Percentiles rank a stretch among this genome's conserved stretches.
Conservation (phyloP, 257 asterid genomes). For the Scutellaria baicalensis region DNA sequence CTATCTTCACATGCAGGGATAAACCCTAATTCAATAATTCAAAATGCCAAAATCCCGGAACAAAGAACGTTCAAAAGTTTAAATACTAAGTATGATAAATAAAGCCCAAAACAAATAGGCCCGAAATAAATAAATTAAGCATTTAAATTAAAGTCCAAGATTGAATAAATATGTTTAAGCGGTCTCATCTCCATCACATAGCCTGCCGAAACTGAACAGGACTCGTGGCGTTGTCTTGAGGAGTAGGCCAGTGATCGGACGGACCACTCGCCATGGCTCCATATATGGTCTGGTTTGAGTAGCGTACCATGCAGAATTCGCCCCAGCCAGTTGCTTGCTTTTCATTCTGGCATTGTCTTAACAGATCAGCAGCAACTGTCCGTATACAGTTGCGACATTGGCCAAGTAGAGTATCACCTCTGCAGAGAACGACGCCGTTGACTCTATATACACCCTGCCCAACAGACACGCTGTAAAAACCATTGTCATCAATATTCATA, state of each 20-base stretch:
- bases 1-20: too few relatives aligned
- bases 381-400: slow-evolving; percentile 12
- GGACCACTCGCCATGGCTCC: not conserved
- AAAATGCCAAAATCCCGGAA: too few relatives aligned
- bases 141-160: too few relatives aligned
- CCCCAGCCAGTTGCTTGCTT: slow-evolving; percentile 18
- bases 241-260: not conserved
- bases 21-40: too few relatives aligned
- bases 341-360: slow-evolving; percentile 16
- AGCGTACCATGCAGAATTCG: slow-evolving; percentile 18
- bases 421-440: slow-evolving; percentile 17
- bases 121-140: too few relatives aligned
- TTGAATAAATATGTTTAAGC: too few relatives aligned
- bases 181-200: too few relatives aligned
- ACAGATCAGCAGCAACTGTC: not conserved
- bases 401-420: slow-evolving; percentile 11
- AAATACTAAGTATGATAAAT: too few relatives aligned
- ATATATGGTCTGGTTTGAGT: slow-evolving; percentile 21
- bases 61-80: too few relatives aligned
- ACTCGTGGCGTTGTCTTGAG: not conserved
- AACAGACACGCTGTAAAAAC: slow-evolving; percentile 19
- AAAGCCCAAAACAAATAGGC: too few relatives aligned
- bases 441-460: slow-evolving; percentile 9
- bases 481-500: not conserved
- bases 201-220: not conserved